Base-by-base conservation (phyloP, 805 yeast genomes). In the Sungouiozyma intestinalis region DNA sequence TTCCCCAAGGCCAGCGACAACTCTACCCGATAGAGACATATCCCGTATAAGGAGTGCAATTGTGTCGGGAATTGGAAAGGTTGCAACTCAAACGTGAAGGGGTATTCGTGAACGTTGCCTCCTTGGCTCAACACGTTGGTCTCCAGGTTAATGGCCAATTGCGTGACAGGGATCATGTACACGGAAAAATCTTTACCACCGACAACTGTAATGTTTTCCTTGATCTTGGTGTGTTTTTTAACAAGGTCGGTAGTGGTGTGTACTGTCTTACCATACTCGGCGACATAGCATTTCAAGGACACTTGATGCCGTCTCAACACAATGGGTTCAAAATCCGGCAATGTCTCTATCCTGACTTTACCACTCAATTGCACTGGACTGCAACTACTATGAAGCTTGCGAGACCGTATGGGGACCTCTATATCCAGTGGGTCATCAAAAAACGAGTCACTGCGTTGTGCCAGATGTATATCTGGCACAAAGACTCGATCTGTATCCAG, bases 281-380 rank as follows among this genome's bases (percentile, higher is more conserved):
- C 44, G 16, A 48, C 42, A 36, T 46, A 51, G 37, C 53, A 51
- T 40, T 51, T 51, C 36, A 51, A 40, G 29, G 44, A 39, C 3
- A 51, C 40, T 7, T 38, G 35, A n/a, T 46, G 42, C n/a, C 42
- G 41, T 29, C 38, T 43, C 34, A 51, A 24, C 14, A 43, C 20
- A 14, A 49, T 33, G 4, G 50, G 48, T 9, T 17, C 18, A 35
- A 36, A 24, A 29, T 31, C 36, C 16, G 34, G 33, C 14, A 36
- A 40, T 8, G 35, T 24, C 3, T 32, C 17, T 15, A 45, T 40
- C 16, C 36, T 35, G 29, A 51, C 15, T 9, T 42, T 45, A 3
- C 47, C 47, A n/a, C 38, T 39, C 11, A 45, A 18, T 13, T 20
- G 33, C 2, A 42, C 36, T 20, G 42, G 24, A 3, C 44, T 19